These are phyloP conservation scores for Stylonectria norvegica DNA, from an alignment of 2,329 filamentous ascomycete species.

Conservation along the genomic window DNA sequence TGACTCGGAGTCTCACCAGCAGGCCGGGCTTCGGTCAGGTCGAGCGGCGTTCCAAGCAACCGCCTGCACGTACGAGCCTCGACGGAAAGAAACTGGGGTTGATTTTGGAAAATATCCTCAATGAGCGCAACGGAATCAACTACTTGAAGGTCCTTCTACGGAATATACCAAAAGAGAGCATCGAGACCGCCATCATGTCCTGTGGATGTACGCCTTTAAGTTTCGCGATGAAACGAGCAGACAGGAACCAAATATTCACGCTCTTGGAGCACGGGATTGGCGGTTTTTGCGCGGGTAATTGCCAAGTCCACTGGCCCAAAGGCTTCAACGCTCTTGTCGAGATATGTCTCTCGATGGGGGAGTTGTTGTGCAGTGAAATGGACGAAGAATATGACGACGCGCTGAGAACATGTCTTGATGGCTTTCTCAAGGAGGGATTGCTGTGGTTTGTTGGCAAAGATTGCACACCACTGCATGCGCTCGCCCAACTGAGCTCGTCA, in stretches of 20 bases:
- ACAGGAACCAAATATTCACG: conserved; percentile 14
- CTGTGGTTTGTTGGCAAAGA: too few species aligned
- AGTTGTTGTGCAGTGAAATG: conserved; percentile 9
- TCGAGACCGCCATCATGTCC: conserved; percentile 18
- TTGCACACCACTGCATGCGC: too few species aligned
- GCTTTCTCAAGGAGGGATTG: neutral
- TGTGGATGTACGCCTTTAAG: conserved; percentile 26
- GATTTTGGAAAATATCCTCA: conserved; percentile 16
- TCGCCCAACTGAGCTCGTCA: too few species aligned
- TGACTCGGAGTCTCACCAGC: too few species aligned
- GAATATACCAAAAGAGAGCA: conserved; percentile 12
- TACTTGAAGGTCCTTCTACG: conserved; percentile 12
- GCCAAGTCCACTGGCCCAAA: conserved; percentile 17
- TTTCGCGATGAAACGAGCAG: conserved; percentile 8
- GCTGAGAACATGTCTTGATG: neutral
- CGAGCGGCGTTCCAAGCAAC: too few species aligned
- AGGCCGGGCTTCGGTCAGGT: too few species aligned
- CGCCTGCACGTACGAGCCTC: too few species aligned
- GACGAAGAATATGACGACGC: neutral
- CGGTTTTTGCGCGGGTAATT: conserved; percentile 18
- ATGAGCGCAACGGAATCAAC: too few species aligned
- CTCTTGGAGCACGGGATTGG: conserved; percentile 17
- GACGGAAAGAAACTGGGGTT: conserved; percentile 13
- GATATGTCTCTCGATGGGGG: conserved; percentile 10
- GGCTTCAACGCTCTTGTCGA: conserved; percentile 23